Conservation (phyloP, 345 rosid species). For the Melastoma malabathricum region DNA sequence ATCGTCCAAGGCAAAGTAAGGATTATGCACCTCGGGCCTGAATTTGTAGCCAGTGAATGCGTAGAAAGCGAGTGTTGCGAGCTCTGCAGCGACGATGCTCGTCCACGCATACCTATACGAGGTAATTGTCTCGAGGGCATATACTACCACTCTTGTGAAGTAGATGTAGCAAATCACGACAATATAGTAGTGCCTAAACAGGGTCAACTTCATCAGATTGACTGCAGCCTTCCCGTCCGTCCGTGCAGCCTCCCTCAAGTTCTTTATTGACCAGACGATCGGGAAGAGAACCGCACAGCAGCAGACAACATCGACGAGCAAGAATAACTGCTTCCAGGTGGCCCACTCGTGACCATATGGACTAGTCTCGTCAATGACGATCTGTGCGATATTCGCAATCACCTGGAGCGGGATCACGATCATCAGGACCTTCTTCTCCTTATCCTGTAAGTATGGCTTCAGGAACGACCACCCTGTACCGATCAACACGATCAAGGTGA, state of each 20-base stretch:
- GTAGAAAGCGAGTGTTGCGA: slow-evolving; percentile 54
- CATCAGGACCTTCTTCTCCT: slow-evolving; percentile 82
- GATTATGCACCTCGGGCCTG: slow-evolving; percentile 76
- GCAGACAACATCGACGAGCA: slow-evolving; percentile 72
- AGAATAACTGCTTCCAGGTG: slow-evolving; percentile 79
- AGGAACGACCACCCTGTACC: slow-evolving; percentile 91
- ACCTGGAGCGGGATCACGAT: slow-evolving; percentile 88
- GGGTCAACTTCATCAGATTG: slow-evolving; percentile 63
- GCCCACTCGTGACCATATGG: slow-evolving; percentile 80
- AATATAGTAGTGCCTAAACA: slow-evolving; percentile 79
- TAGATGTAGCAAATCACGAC: slow-evolving; percentile 72
- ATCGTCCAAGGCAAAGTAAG: slow-evolving; percentile 65
- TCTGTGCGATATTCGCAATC: slow-evolving; percentile 62
- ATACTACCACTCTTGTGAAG: slow-evolving; percentile 80
- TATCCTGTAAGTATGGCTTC: slow-evolving; percentile 80
- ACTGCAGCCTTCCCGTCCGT: slow-evolving; percentile 76
- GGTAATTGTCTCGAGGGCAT: slow-evolving; percentile 68
- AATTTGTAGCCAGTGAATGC: slow-evolving; percentile 66
- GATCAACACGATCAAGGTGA: slow-evolving; percentile 73
- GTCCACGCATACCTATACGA: slow-evolving; percentile 87
- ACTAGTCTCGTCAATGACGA: slow-evolving; percentile 84
- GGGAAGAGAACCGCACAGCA: slow-evolving; percentile 91
- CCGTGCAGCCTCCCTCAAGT: slow-evolving; percentile 65
- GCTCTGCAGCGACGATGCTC: slow-evolving; percentile 68
- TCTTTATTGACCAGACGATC: slow-evolving; percentile 77